phyloP scores from a whole-genome alignment of 176 grass and related monocot genomes.

The Rhynchospora breviuscula region DNA sequence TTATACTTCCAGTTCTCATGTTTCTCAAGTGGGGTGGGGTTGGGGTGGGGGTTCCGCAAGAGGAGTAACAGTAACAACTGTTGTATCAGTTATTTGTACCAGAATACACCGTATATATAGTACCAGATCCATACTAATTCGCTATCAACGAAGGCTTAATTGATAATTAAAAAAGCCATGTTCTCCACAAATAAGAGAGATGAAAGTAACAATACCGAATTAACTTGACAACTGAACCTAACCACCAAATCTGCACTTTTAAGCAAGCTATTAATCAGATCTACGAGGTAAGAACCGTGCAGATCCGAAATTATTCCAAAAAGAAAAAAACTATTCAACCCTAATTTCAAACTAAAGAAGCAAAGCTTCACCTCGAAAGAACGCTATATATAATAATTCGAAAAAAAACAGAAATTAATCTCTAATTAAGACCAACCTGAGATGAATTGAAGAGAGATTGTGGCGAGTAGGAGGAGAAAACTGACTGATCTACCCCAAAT shows the following conservation, averaged over 20 bases:
- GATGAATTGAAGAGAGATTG: conserved; percentile 24
- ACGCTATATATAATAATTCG: background rate
- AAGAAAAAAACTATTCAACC: background rate
- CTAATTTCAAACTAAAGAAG: background rate
- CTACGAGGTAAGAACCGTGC: conserved; percentile 4
- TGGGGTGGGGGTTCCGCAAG: background rate
- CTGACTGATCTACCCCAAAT: background rate
- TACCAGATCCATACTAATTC: background rate
- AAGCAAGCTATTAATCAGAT: conserved; percentile 17
- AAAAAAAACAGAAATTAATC: background rate
- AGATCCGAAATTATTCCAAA: background rate
- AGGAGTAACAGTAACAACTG: background rate
- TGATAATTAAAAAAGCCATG: background rate
- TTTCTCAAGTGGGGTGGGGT: background rate
- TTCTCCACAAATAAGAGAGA: background rate
- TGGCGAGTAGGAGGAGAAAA: conserved; percentile 3
- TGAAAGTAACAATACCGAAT: background rate
- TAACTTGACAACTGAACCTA: background rate
- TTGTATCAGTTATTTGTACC: background rate
- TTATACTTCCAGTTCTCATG: background rate
- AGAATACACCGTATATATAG: background rate
- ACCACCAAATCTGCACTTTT: background rate
- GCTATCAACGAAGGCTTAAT: background rate
- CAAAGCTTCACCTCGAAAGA: background rate
- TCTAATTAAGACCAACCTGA: conserved; percentile 15